Evolutionary conservation across 768 basidiomycete genomes (phyloP), one percentile per base, ranked within the genome.

Genomic region (Auricularia sp.): DNA sequence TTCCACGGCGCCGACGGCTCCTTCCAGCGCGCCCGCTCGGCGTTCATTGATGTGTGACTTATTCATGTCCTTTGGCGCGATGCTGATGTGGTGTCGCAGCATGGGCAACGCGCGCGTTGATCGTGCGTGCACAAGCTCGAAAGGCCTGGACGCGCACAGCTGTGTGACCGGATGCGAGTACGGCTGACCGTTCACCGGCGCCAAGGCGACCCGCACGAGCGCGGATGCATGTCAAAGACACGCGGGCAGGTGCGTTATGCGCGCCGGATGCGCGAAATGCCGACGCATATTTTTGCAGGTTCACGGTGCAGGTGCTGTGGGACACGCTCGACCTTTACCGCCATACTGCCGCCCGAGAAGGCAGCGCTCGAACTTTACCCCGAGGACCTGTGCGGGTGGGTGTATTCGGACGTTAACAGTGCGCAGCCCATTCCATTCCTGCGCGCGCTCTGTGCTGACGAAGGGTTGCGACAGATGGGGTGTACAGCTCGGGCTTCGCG

Each of bases 51-150:
- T n/a, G n/a, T n/a, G n/a, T n/a, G n/a, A n/a, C 89, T 7, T 8
- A 14, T 1, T 8, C 2, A 5, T 14, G 3, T 7, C 8, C 39
- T 42, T 29, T 2, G 14, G 11, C 7, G 34, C 42, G 36, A 24
- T 18, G 7, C 35, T 63, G 45, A 18, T 62, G 65, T 34, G 2
- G 29, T 58, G 29, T 44, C 71, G 34, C 62, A 91, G 89, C 96
- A 10, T 98, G 95, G 96, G 96, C 96, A 0, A 92, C 93, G 33
- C 83, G 96, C 68, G 84, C 94, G 3, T 78, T 97, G 67, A 97
- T 98, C 69, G 80, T 89, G 3, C 83, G 95, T n/a, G n/a, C n/a
- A n/a, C 68, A 87, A 92, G 75, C 82, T 98, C 70, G 98, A 98
- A 98, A 74, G 95, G 96, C 1, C 80, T 99, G 33, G 90, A 98